Evolutionary conservation across 169 alveolate genomes (phyloP), one percentile per base, ranked within the genome.

Genomic region (Cystoisospora suis): DNA sequence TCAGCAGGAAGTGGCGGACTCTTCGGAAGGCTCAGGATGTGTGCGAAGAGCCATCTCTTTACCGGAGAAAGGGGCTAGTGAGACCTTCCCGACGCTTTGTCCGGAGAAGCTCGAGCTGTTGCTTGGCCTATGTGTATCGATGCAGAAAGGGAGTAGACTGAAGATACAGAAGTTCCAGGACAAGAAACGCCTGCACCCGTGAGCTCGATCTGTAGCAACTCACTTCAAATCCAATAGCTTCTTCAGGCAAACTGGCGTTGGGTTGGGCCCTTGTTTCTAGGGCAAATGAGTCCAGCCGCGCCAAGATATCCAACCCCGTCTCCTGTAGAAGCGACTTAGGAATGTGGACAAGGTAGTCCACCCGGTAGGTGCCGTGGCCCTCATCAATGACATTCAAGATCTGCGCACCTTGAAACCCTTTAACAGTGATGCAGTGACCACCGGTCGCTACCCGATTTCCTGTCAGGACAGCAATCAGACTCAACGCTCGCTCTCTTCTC

Each of bases 391-490:
- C 89, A 23, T 87, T 88, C 44, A 88, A 89, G 32, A 93, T 88
- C n/a, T 72, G 86, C 15, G 95, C 95, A 23, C 93, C 92, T 0
- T 46, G 58, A 7, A 90, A 59, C 34, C 86, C 93, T 38, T 69
- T 77, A 29, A 87, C 95, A 34, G 86, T 86, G 58, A 93, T 36
- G 49, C 90, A 85, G 83, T 93, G 95, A 9, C 94, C 94, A 27
- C 95, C 95, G 27, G 90, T 85, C 29, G 90, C 61, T 29, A 93
- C 90, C 59, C 95, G 89, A 79, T 93, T 93, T 81, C 94, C 85
- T 83, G 85, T 6, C 12, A 32, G 15, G 77, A 15, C 49, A 36
- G 42, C 0, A 38, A 34, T n/a, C n/a, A n/a, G n/a, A n/a, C n/a
- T n/a, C n/a, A n/a, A n/a, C n/a, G n/a, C n/a, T n/a, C n/a, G n/a